phyloP scores from a whole-genome alignment of 345 rosid species.

The Cochlearia excelsa region DNA sequence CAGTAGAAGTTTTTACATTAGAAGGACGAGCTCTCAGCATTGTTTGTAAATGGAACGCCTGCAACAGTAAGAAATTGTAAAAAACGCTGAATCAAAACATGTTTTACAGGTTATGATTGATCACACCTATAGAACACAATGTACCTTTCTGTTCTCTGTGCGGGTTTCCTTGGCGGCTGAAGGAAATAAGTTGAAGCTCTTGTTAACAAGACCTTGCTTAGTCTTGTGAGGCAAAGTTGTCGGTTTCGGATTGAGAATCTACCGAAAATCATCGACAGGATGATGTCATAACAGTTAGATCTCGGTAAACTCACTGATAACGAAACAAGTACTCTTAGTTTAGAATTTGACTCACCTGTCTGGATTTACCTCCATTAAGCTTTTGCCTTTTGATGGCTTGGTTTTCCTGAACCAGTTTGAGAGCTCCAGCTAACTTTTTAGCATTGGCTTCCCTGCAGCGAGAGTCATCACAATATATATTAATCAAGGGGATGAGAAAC shows the following conservation, averaged over 20 bases:
- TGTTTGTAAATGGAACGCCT: conserved; percentile 93
- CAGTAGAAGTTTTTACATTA: conserved; percentile 66
- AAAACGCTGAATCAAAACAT: too few relatives aligned
- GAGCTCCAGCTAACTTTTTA: conserved; percentile 41
- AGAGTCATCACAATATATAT: conserved; percentile 9
- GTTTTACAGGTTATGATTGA: too few relatives aligned
- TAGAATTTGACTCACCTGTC: conserved; percentile 55
- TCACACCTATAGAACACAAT: too few relatives aligned
- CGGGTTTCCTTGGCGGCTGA: conserved; percentile 42
- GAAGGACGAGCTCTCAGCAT: conserved; percentile 86
- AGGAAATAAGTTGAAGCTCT: conserved; percentile 42
- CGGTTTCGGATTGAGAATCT: conserved; percentile 83
- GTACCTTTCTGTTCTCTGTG: conserved; percentile 79
- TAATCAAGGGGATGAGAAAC: conserved; percentile 8
- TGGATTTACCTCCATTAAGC: conserved; percentile 83
- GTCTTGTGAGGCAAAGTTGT: conserved; percentile 75
- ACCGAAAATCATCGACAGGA: conserved; percentile 18
- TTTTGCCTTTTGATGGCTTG: conserved; percentile 96
- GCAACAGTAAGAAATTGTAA: conserved; percentile 7
- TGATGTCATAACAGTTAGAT: not conserved
- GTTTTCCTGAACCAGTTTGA: conserved; percentile 68
- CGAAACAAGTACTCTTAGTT: conserved; percentile 1
- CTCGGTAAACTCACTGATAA: not conserved
- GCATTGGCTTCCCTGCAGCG: conserved; percentile 41
- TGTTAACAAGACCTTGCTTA: conserved; percentile 55